Conservation (phyloP, 768 basidiomycete species). For the Panellus pusillus region DNA sequence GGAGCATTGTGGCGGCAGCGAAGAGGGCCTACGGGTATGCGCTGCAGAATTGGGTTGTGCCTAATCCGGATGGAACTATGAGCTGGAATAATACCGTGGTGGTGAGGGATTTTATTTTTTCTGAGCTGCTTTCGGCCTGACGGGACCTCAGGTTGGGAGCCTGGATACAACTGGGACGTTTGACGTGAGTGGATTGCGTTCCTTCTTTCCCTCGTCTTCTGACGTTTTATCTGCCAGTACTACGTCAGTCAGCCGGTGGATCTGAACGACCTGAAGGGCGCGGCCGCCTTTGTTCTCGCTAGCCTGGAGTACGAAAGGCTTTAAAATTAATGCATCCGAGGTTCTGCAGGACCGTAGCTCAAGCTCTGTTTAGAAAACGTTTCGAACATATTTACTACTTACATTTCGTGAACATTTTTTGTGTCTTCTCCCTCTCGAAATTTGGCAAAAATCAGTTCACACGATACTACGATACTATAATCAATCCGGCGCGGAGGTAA, state of each 20-base stretch:
- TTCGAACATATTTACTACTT: no score
- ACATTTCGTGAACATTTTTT: no score
- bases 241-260: conserved; percentile 40
- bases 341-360: no score
- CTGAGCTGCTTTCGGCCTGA: not conserved
- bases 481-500: no score
- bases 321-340: not conserved
- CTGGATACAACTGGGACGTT: conserved; percentile 39
- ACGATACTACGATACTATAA: no score
- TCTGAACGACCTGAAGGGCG: conserved; percentile 47
- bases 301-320: conserved; percentile 43
- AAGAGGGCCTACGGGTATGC: conserved; percentile 45
- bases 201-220: not conserved
- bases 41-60: conserved; percentile 38
- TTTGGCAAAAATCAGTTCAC: no score
- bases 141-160: conserved; percentile 38
- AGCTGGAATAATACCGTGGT: conserved; percentile 45
- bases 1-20: conserved; percentile 37
- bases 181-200: conserved; percentile 28
- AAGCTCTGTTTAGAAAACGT: no score
- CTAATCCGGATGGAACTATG: conserved; percentile 45
- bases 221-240: conserved; percentile 31
- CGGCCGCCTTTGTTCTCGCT: conserved; percentile 46
- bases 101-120: conserved; percentile 27
- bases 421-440: no score